phyloP scores from a whole-genome alignment of 2,329 filamentous ascomycete species.

The Dryadomyces quercus-mongolicae region DNA sequence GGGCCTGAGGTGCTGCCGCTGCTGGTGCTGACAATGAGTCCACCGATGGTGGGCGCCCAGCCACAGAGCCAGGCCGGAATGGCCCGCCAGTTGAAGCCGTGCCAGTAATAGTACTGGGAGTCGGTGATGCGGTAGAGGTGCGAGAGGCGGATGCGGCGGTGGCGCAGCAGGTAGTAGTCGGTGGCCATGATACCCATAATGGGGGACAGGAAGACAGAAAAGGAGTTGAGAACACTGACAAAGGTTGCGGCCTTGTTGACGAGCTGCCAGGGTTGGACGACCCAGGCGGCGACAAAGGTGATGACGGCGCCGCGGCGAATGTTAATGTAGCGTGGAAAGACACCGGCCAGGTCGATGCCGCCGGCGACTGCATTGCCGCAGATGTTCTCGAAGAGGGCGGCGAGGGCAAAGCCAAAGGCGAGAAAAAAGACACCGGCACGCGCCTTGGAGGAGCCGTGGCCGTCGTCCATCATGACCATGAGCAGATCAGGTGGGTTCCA shows the following conservation, averaged over 20 bases:
- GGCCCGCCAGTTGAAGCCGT: slow-evolving; percentile 23
- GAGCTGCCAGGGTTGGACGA: slow-evolving; percentile 38
- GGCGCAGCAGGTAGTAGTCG: slow-evolving; percentile 18
- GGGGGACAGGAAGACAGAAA: slow-evolving; percentile 15
- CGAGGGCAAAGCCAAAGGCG: slow-evolving; percentile 28
- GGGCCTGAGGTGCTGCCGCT: slow-evolving; percentile 11
- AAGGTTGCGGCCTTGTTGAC: slow-evolving; percentile 32
- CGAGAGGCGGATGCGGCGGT: slow-evolving; percentile 20
- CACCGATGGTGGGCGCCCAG: slow-evolving; percentile 21
- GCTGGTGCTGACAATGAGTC: slow-evolving; percentile 22
- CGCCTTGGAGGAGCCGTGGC: slow-evolving; percentile 17
- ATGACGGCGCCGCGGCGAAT: slow-evolving; percentile 41
- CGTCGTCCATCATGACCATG: slow-evolving; percentile 22
- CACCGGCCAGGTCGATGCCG: slow-evolving; percentile 42
- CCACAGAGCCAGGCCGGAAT: slow-evolving; percentile 29
- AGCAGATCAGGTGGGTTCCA: slow-evolving; percentile 31
- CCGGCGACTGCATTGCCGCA: slow-evolving; percentile 35
- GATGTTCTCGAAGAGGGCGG: slow-evolving; percentile 31
- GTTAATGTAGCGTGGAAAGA: slow-evolving; percentile 41
- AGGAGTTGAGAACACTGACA: slow-evolving; percentile 31
- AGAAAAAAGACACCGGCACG: slow-evolving; percentile 34
- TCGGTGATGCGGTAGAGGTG: slow-evolving; percentile 20
- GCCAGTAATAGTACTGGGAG: slow-evolving; percentile 29
- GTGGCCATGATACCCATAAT: slow-evolving; percentile 9
- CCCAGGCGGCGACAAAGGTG: slow-evolving; percentile 29